These are phyloP conservation scores for Pestalotiopsis sp. DNA, from an alignment of 2,329 filamentous ascomycete species.

Conservation along the genomic window DNA sequence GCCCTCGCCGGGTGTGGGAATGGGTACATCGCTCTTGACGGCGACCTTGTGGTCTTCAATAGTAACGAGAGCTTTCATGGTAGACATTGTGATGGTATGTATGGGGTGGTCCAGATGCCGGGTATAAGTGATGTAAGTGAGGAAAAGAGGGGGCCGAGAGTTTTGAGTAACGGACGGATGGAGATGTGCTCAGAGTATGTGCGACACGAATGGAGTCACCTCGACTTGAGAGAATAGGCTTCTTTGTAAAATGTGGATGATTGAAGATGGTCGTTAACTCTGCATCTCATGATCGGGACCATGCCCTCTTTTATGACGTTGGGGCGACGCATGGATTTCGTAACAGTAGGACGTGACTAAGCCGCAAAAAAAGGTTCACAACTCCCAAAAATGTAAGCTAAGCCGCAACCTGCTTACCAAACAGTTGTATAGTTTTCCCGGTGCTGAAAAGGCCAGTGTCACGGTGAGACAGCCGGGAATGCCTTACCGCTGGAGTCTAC, in stretches of 20 bases:
- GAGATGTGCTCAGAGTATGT: background rate
- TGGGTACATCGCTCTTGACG: constrained; percentile 26
- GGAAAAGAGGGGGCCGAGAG: background rate
- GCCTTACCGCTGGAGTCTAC: background rate
- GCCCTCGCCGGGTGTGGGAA: constrained; percentile 27
- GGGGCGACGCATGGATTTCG: background rate
- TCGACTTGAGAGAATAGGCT: background rate
- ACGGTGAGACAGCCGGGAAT: background rate
- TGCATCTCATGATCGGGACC: background rate
- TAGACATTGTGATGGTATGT: constrained; percentile 11
- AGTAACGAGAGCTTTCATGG: constrained; percentile 40
- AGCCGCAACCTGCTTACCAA: background rate
- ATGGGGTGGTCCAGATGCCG: background rate
- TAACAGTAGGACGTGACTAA: background rate
- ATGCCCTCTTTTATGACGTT: background rate
- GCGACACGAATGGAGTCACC: background rate
- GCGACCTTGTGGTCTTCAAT: constrained; percentile 26
- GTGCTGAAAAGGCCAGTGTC: background rate
- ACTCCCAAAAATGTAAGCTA: background rate
- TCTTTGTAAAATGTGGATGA: background rate
- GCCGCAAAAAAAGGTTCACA: background rate
- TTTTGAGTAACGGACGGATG: background rate
- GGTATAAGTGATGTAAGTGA: background rate
- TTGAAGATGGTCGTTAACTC: background rate
- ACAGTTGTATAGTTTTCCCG: background rate